Evolutionary conservation across 2,329 filamentous ascomycete genomes (phyloP).

Genomic region (Plectosphaerella cucumerina): DNA sequence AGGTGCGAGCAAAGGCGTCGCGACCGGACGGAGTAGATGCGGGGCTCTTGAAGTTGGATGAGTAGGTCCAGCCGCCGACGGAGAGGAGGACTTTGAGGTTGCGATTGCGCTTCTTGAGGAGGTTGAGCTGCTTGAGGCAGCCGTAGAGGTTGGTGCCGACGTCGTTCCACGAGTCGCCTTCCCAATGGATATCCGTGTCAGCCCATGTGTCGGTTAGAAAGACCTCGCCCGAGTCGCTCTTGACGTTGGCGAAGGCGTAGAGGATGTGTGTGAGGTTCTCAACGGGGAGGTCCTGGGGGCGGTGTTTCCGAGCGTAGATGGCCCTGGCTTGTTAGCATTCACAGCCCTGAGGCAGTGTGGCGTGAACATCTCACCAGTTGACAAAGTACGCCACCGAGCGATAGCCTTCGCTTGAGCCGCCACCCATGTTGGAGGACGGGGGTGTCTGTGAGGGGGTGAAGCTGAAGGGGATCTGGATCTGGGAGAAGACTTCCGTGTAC

Average conservation of each 20-base stretch:
- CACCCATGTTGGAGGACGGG: conserved; percentile 30
- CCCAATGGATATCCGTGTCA: conserved; percentile 70
- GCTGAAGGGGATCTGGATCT: conserved; percentile 1
- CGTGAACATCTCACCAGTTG: conserved; percentile 49
- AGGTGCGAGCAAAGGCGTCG: conserved; percentile 65
- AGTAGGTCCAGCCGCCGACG: conserved; percentile 92
- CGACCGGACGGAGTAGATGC: conserved; percentile 69
- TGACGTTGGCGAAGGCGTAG: conserved; percentile 87
- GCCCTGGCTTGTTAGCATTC: conserved; percentile 44
- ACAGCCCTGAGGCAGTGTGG: not conserved
- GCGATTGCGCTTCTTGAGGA: conserved; percentile 77
- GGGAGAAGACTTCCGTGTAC: conserved; percentile 12
- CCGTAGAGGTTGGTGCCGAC: conserved; percentile 79
- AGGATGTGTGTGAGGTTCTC: conserved; percentile 84
- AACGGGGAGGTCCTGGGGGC: conserved; percentile 77
- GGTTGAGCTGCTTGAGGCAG: conserved; percentile 81
- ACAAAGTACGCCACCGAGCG: conserved; percentile 70
- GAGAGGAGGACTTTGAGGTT: conserved; percentile 82
- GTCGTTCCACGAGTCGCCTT: conserved; percentile 67
- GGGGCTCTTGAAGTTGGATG: conserved; percentile 72
- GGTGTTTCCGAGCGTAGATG: conserved; percentile 81
- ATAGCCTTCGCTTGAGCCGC: conserved; percentile 45
- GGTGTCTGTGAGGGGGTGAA: not conserved
- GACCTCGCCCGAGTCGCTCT: conserved; percentile 75
- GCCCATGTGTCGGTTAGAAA: conserved; percentile 59